A percentile compares a stretch with the other conserved stretches of the same genome.
These are phyloP conservation scores for Neofusicoccum umdonicola DNA, from an alignment of 2,329 filamentous ascomycete genomes.

Conservation along the genomic window DNA sequence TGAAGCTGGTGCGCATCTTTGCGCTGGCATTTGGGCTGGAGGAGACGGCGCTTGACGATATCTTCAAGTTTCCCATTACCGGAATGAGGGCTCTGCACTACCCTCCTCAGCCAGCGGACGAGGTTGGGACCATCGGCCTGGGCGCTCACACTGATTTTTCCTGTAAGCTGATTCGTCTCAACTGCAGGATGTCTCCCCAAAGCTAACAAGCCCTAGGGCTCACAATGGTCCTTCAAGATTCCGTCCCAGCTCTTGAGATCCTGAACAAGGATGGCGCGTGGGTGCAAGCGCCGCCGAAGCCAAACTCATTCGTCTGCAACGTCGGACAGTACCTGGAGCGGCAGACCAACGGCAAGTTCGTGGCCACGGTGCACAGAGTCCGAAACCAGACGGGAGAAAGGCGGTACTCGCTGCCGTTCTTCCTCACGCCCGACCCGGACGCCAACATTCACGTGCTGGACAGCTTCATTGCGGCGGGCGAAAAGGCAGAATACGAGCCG, in stretches of 20 bases:
- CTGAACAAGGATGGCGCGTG: slow-evolving; percentile 43
- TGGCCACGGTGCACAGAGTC: slow-evolving; percentile 42
- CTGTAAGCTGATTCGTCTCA: slow-evolving; percentile 14
- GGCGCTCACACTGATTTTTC: slow-evolving; percentile 24
- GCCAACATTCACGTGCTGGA: slow-evolving; percentile 31
- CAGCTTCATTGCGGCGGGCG: slow-evolving; percentile 27
- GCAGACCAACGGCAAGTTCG: slow-evolving; percentile 41
- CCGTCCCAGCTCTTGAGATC: slow-evolving; percentile 34
- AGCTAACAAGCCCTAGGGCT: background rate
- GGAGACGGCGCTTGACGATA: slow-evolving; percentile 32
- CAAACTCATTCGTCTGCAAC: slow-evolving; percentile 41
- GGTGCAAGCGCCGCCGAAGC: slow-evolving; percentile 38
- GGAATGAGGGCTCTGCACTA: slow-evolving; percentile 29
- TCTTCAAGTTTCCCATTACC: slow-evolving; percentile 33
- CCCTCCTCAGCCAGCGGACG: slow-evolving; percentile 16
- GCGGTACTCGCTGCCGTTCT: slow-evolving; percentile 43
- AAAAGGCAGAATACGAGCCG: slow-evolving; percentile 9
- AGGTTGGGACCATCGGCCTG: slow-evolving; percentile 18
- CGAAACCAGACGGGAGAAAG: slow-evolving; percentile 38
- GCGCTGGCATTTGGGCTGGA: slow-evolving; percentile 31
- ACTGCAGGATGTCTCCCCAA: slow-evolving; percentile 21
- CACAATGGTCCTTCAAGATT: slow-evolving; percentile 20
- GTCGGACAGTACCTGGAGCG: slow-evolving; percentile 42
- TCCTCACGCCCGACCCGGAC: slow-evolving; percentile 38
- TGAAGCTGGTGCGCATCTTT: slow-evolving; percentile 32